Evolutionary conservation across 352 stramenopile genomes (phyloP).

Genomic region (Phytopythium kandeliae): DNA sequence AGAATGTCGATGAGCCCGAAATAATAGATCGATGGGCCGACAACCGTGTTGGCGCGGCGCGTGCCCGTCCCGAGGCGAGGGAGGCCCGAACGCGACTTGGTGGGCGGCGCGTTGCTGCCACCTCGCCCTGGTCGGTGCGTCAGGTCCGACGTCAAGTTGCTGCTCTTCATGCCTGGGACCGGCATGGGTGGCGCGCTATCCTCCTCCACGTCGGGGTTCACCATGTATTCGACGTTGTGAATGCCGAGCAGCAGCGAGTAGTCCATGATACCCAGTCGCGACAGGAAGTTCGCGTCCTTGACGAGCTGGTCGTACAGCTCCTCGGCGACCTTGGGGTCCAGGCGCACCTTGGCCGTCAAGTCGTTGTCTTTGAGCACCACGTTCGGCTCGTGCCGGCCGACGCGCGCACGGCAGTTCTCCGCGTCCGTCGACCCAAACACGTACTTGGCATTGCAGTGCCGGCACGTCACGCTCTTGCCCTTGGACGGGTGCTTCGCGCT

Average conservation of each 20-base stretch:
- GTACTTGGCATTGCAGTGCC: slow-evolving; percentile 86
- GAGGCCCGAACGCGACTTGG: slow-evolving; percentile 31
- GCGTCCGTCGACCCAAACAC: slow-evolving; percentile 78
- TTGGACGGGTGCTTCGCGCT: slow-evolving; percentile 85
- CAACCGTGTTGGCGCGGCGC: slow-evolving; percentile 79
- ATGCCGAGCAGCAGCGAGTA: slow-evolving; percentile 88
- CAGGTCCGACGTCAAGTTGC: slow-evolving; percentile 31
- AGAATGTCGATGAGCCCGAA: slow-evolving; percentile 88
- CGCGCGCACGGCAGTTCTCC: slow-evolving; percentile 66
- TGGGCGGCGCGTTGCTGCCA: slow-evolving; percentile 11
- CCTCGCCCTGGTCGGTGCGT: slow-evolving; percentile 22
- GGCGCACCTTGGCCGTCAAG: slow-evolving; percentile 74
- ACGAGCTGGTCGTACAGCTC: slow-evolving; percentile 82
- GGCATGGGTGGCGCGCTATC: slow-evolving; percentile 21
- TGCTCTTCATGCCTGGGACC: slow-evolving; percentile 21
- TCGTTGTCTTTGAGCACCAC: slow-evolving; percentile 88
- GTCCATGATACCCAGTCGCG: slow-evolving; percentile 86
- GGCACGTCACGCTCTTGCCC: slow-evolving; percentile 79
- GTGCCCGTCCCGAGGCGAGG: slow-evolving; percentile 63
- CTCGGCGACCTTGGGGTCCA: slow-evolving; percentile 66
- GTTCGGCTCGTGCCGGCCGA: slow-evolving; percentile 81
- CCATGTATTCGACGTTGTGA: slow-evolving; percentile 86
- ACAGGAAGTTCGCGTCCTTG: slow-evolving; percentile 85
- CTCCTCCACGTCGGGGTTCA: slow-evolving; percentile 70
- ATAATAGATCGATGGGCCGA: slow-evolving; percentile 84